These are phyloP conservation scores for Graphium sp. DNA, from an alignment of 2,329 filamentous ascomycete genomes.

Conservation along the genomic window DNA sequence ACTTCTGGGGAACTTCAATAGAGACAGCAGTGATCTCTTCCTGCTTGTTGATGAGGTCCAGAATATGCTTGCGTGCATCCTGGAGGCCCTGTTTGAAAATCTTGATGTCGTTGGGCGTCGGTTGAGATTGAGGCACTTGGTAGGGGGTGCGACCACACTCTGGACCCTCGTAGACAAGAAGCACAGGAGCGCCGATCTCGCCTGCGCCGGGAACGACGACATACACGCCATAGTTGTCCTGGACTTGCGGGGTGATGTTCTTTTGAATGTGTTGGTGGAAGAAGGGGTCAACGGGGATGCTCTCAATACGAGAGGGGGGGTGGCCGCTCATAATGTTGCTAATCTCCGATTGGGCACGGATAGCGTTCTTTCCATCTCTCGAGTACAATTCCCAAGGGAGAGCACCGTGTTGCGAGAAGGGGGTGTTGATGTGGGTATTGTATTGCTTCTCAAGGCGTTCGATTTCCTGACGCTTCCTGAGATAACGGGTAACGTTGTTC, in stretches of 20 bases:
- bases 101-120: conserved; percentile 25
- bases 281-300: conserved; percentile 57
- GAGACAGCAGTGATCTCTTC: conserved; percentile 31
- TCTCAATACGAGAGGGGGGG: conserved; percentile 53
- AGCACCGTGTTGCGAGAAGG: conserved; percentile 49
- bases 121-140: conserved; percentile 35
- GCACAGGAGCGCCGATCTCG: conserved; percentile 42
- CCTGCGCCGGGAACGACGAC: conserved; percentile 51
- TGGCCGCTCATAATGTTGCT: conserved; percentile 57
- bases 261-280: conserved; percentile 58
- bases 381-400: conserved; percentile 82
- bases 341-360: conserved; percentile 60
- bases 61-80: conserved; percentile 39
- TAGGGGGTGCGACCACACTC: conserved; percentile 27
- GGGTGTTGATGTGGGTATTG: conserved; percentile 75
- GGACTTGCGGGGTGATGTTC: conserved; percentile 44
- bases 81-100: conserved; percentile 37
- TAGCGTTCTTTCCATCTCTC: conserved; percentile 66
- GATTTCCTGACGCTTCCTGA: conserved; percentile 67
- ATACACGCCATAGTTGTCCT: conserved; percentile 55
- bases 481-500: conserved; percentile 72
- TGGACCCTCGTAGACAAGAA: conserved; percentile 62
- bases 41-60: conserved; percentile 40
- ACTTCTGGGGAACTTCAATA: conserved; percentile 43
- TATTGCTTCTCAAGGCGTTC: conserved; percentile 66